Evolutionary conservation across 2,329 filamentous ascomycete species (phyloP).

Genomic region (Magnaporthiopsis poae): DNA sequence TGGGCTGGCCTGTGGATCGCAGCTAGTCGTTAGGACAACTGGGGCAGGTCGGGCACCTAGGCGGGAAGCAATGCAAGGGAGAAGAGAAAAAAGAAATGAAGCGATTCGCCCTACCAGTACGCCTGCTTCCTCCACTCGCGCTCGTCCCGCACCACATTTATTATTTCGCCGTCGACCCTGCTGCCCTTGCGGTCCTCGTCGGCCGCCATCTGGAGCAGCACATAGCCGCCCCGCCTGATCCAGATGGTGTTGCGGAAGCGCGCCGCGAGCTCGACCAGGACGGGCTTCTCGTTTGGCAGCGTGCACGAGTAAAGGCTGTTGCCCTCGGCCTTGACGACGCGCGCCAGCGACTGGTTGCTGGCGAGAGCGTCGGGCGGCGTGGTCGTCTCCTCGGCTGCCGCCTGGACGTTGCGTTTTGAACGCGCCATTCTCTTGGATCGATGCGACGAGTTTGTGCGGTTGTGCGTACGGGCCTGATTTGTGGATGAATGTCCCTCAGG

Average conservation of each 20-base stretch:
- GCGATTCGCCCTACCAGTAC: conserved; percentile 58
- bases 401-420: conserved; percentile 66
- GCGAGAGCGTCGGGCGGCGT: conserved; percentile 50
- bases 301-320: conserved; percentile 81
- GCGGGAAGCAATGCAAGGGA: too few species aligned
- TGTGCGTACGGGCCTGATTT: background rate
- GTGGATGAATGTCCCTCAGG: background rate
- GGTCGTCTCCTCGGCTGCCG: conserved; percentile 62
- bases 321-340: conserved; percentile 71
- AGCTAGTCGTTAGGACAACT: background rate
- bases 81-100: background rate
- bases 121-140: conserved; percentile 79
- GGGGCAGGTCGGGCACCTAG: too few species aligned
- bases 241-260: conserved; percentile 87
- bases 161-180: conserved; percentile 76
- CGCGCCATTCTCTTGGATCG: conserved; percentile 47
- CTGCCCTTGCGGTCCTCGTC: conserved; percentile 58
- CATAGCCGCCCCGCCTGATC: conserved; percentile 82
- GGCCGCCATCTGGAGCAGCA: conserved; percentile 63
- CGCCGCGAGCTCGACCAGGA: conserved; percentile 68
- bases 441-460: background rate
- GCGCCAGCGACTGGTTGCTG: conserved; percentile 59
- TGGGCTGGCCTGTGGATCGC: conserved; percentile 58
- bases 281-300: conserved; percentile 53
- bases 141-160: conserved; percentile 86